Base-by-base conservation (phyloP, 2,329 filamentous ascomycete species). In the Epicoccum nigrum region DNA sequence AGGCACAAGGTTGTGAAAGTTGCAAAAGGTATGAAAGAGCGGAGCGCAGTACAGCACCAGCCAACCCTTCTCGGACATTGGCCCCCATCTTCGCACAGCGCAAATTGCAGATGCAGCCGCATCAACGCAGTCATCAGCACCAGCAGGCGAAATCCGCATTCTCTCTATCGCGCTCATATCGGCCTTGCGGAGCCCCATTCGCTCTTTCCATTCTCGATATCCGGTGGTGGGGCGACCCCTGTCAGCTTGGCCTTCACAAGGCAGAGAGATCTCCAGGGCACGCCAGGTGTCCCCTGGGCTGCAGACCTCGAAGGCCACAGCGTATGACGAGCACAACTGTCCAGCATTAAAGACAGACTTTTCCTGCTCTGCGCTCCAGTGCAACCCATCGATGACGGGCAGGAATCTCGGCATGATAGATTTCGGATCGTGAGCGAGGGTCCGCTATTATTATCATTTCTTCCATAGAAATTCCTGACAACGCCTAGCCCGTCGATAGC, bases 371-470 rank as follows among this genome's bases (percentile, higher is more conserved):
- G 42, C 19, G 32, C 21, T 44, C 30, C 20, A 38, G 28, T 28
- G 43, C 40, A 47, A 39, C 34, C 42, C 55, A 42, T 45, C 47
- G 20, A 45, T 32, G 30, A 11, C 34, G 43, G 40, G 47, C 23
- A 54, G 50, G 40, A 48, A 48, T 54, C 51, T 54, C 51, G 51
- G 51, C 27, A 44, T 37, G 34, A 44, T 53, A 33, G 15, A 32
- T 25, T 16, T 15, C 28, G 30, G 25, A 23, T 30, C 20, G 45
- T 12, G 44, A 15, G 42, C 28, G 51, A 42, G 59, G 53, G 40
- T 56, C 63, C 60, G 62, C 63, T 65, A 64, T 62, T 64, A 55
- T 65, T 62, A 64, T 64, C 55, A 57, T 44, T 55, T 55, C 54
- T 60, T 58, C 56, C 23, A 25, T 55, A 49, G 51, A 60, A 64